Evolutionary conservation across 352 stramenopile genomes (phyloP).

Genomic region (Sclerospora graminicola): DNA sequence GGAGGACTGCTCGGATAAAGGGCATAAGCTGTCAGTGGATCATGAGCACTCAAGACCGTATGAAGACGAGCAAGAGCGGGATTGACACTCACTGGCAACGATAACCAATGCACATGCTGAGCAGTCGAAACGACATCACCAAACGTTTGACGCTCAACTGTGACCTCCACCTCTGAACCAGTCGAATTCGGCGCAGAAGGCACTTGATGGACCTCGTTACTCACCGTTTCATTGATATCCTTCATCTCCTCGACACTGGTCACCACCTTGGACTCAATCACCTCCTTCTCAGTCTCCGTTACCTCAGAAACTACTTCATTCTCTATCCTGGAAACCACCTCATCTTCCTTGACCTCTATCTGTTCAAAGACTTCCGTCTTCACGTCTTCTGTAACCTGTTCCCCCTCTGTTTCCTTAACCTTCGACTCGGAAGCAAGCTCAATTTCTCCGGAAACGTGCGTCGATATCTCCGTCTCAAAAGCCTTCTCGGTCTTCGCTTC

Average conservation of each 20-base stretch:
- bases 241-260: not conserved
- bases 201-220: slow-evolving; percentile 5
- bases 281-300: not conserved
- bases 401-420: not conserved
- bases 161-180: slow-evolving; percentile 9
- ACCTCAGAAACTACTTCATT: not conserved
- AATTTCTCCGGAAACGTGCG: no score
- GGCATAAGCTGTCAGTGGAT: slow-evolving; percentile 26
- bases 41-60: slow-evolving; percentile 22
- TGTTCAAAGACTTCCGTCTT: not conserved
- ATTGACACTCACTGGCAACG: slow-evolving; percentile 19
- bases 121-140: slow-evolving; percentile 10
- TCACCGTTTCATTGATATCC: not conserved
- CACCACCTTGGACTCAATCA: not conserved
- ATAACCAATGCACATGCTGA: slow-evolving; percentile 26
- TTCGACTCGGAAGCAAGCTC: not conserved
- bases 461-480: not conserved
- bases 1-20: slow-evolving; percentile 20
- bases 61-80: slow-evolving; percentile 26
- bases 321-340: not conserved
- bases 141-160: slow-evolving; percentile 16
- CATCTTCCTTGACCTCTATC: not conserved
- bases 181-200: not conserved
- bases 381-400: not conserved
- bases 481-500: not conserved